A percentile compares a stretch with the other conserved stretches of the same genome.
Evolutionary conservation across 2,329 filamentous ascomycete species (phyloP).

Genomic region (Cyclaneusma minus): DNA sequence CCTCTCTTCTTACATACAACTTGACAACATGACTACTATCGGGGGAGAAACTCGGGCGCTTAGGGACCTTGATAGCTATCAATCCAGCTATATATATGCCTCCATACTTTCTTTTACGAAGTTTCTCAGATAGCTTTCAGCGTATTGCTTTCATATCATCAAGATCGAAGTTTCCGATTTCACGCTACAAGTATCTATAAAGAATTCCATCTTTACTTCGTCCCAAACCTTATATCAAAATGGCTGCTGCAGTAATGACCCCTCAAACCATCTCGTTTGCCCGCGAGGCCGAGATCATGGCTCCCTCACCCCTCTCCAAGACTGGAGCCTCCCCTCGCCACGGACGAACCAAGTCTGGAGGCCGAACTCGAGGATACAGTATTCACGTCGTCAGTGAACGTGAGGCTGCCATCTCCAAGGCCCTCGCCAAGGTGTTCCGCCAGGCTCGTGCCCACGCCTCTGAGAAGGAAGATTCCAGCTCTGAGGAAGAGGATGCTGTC

Average conservation of each 20-base stretch:
- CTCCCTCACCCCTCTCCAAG: slow-evolving; percentile 16
- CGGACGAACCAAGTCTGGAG: slow-evolving; percentile 16
- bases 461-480: slow-evolving; percentile 22
- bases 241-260: slow-evolving; percentile 16
- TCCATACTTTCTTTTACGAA: too few relatives aligned
- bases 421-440: slow-evolving; percentile 25
- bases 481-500: slow-evolving; percentile 17
- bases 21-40: too few relatives aligned
- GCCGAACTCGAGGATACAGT: slow-evolving; percentile 23
- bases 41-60: too few relatives aligned
- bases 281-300: slow-evolving; percentile 17
- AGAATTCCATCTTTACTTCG: too few relatives aligned
- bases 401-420: slow-evolving; percentile 24
- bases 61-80: too few relatives aligned
- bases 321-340: slow-evolving; percentile 16
- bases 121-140: too few relatives aligned
- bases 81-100: too few relatives aligned
- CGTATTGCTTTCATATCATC: too few relatives aligned
- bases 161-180: too few relatives aligned
- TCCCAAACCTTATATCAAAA: too few relatives aligned
- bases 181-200: too few relatives aligned
- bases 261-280: slow-evolving; percentile 13
- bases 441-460: slow-evolving; percentile 20
- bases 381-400: slow-evolving; percentile 25
- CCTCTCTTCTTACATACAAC: too few relatives aligned